phyloP scores from a whole-genome alignment of 768 basidiomycete genomes.

The Lentinula aciculospora region DNA sequence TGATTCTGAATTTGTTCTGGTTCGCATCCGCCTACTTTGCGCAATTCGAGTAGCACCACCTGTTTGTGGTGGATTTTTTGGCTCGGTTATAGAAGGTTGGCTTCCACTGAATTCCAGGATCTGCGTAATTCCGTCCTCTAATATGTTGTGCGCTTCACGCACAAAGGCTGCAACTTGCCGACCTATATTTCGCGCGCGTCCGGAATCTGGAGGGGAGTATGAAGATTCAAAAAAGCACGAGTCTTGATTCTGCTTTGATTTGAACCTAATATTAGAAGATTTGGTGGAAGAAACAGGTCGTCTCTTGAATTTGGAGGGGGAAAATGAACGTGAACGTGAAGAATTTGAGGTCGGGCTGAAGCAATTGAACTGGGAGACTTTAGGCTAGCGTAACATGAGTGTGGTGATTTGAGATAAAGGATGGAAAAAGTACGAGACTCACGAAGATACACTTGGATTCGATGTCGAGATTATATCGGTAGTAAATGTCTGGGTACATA shows the following conservation, averaged over 20 bases:
- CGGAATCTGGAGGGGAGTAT: conserved; percentile 1
- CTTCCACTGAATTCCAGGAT: not conserved
- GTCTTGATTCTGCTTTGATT: not conserved
- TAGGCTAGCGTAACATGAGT: not conserved
- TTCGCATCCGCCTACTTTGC: too few relatives aligned
- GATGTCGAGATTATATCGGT: not conserved
- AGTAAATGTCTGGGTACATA: not conserved
- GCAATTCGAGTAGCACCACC: not conserved
- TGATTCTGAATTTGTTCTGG: not conserved
- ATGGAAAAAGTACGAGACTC: not conserved
- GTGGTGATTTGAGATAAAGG: not conserved
- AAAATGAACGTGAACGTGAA: not conserved
- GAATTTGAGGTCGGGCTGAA: not conserved
- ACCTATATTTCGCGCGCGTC: not conserved
- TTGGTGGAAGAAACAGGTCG: not conserved
- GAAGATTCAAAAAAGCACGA: not conserved
- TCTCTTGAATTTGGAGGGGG: not conserved
- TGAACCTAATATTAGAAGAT: too few relatives aligned
- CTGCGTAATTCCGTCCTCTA: not conserved
- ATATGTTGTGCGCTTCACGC: not conserved
- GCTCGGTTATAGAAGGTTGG: too few relatives aligned
- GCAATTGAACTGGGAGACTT: not conserved
- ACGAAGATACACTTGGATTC: not conserved
- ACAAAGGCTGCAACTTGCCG: not conserved
- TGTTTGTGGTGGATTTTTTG: not conserved